A percentile compares a stretch with the other conserved stretches of the same genome.
Evolutionary conservation across 768 basidiomycete genomes (phyloP).

Genomic region (Trametes punicea): DNA sequence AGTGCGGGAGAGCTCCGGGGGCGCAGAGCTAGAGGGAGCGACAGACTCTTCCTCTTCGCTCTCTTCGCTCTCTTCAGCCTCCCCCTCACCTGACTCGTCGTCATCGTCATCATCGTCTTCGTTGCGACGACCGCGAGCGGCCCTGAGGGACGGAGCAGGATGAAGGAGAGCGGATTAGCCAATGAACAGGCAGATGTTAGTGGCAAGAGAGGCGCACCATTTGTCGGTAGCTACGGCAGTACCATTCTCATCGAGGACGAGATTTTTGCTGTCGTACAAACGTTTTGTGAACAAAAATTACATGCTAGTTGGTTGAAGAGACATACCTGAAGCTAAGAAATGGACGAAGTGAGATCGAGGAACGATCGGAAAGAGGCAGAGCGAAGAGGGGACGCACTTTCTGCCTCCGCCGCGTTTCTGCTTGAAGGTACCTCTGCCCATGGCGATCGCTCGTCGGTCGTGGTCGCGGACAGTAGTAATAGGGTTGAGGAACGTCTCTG

Average conservation of each 20-base stretch:
- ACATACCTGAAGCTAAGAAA: constrained; percentile 58
- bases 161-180: constrained; percentile 3
- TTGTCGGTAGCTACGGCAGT: constrained; percentile 48
- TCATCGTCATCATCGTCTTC: constrained; percentile 33
- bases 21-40: constrained; percentile 25
- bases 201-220: constrained; percentile 36
- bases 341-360: background rate
- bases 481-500: background rate
- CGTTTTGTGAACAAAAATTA: constrained; percentile 4
- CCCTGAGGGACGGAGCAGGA: constrained; percentile 2
- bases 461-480: background rate
- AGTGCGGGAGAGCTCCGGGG: constrained; percentile 60
- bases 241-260: constrained; percentile 56
- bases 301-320: constrained; percentile 5
- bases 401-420: constrained; percentile 86
- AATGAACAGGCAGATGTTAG: constrained; percentile 9
- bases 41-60: constrained; percentile 38
- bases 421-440: constrained; percentile 72
- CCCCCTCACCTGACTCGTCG: constrained; percentile 41
- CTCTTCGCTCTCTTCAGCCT: constrained; percentile 44
- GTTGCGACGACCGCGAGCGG: constrained; percentile 21
- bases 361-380: constrained; percentile 6
- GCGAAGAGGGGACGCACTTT: constrained; percentile 30
- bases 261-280: constrained; percentile 47
- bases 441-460: background rate